These are phyloP conservation scores for Talaromyces wortmannii DNA, from an alignment of 495 filamentous ascomycete species.

Conservation along the genomic window DNA sequence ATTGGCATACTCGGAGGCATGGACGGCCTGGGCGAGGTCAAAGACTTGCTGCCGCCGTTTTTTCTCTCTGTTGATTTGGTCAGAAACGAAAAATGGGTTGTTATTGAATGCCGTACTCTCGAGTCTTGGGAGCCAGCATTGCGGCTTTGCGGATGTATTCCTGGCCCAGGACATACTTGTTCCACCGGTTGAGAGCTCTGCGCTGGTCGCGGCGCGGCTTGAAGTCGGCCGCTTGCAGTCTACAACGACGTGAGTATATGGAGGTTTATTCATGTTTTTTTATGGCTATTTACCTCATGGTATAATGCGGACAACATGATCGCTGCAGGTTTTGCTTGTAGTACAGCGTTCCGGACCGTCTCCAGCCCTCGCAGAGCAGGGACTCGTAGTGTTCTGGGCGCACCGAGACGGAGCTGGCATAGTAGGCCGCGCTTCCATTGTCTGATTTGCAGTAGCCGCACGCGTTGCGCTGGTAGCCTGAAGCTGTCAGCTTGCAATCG, in stretches of 20 bases:
- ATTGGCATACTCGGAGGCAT: constrained; percentile 59
- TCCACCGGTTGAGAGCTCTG: constrained; percentile 85
- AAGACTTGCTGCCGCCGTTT: constrained; percentile 66
- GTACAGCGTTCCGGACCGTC: constrained; percentile 78
- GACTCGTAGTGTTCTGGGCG: constrained; percentile 68
- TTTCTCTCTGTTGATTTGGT: constrained; percentile 50
- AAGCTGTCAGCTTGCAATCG: neutral
- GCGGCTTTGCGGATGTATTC: constrained; percentile 68
- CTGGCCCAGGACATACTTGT: constrained; percentile 73
- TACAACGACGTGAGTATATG: constrained; percentile 13
- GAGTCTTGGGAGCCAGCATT: constrained; percentile 65
- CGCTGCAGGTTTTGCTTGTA: constrained; percentile 82
- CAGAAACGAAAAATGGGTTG: neutral
- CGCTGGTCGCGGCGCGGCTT: constrained; percentile 74
- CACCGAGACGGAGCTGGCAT: constrained; percentile 62
- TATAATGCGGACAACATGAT: constrained; percentile 95
- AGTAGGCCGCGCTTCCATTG: constrained; percentile 76
- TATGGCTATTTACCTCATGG: constrained; percentile 56
- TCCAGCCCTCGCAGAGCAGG: constrained; percentile 84
- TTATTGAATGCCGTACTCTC: constrained; percentile 46
- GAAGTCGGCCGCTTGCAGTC: constrained; percentile 64
- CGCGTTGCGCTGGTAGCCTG: constrained; percentile 44
- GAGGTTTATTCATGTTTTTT: neutral
- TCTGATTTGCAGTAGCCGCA: constrained; percentile 53
- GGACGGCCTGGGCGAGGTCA: constrained; percentile 64